phyloP scores from a whole-genome alignment of 1,139 yeast species.

The Saccharomycopsis hybrid region DNA sequence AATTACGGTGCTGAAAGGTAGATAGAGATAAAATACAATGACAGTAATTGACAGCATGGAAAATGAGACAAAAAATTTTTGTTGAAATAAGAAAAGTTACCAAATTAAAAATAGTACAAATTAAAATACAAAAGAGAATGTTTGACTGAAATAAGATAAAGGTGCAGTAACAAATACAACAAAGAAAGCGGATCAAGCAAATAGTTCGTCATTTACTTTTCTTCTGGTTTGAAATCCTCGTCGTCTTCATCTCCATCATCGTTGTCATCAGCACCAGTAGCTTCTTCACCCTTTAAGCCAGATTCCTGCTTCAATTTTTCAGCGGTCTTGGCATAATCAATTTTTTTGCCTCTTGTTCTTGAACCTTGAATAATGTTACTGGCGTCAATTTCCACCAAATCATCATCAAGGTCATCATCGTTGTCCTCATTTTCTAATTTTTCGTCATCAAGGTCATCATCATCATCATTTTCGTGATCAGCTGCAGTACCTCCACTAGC shows the following conservation, averaged over 20 bases:
- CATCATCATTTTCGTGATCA: slow-evolving; percentile 55
- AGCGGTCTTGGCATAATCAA: slow-evolving; percentile 84
- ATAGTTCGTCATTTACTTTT: too few species aligned
- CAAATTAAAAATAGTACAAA: neutral
- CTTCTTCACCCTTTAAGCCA: slow-evolving; percentile 27
- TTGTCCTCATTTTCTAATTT: slow-evolving; percentile 41
- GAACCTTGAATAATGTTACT: slow-evolving; percentile 82
- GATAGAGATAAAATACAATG: too few species aligned
- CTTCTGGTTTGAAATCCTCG: slow-evolving; percentile 24
- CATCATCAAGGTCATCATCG: slow-evolving; percentile 72
- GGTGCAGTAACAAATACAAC: neutral
- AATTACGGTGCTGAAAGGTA: too few species aligned
- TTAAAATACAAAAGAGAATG: neutral
- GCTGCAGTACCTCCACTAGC: slow-evolving; percentile 41
- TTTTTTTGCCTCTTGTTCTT: slow-evolving; percentile 85
- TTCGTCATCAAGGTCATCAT: slow-evolving; percentile 45
- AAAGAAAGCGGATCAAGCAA: neutral
- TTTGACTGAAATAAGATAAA: neutral
- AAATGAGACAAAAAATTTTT: too few species aligned
- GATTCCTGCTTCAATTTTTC: slow-evolving; percentile 54
- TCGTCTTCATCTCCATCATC: slow-evolving; percentile 33
- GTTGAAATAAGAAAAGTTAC: neutral
- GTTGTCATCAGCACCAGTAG: too few species aligned
- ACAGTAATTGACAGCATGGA: too few species aligned
- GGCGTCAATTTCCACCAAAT: slow-evolving; percentile 74